phyloP scores from a whole-genome alignment of 1,139 yeast genomes.

The Lodderomyces beijingensis region DNA sequence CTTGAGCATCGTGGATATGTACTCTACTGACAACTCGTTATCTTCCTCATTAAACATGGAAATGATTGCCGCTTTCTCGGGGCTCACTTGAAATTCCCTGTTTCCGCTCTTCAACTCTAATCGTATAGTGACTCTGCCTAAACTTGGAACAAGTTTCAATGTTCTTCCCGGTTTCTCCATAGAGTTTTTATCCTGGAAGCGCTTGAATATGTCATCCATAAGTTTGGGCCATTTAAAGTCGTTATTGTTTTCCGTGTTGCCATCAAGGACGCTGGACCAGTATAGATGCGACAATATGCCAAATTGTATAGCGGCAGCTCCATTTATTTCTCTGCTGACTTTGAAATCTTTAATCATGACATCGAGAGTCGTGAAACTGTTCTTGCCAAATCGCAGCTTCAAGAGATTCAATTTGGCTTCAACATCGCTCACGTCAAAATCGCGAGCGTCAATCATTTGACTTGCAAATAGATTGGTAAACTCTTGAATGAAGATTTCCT shows the following conservation, averaged over 20 bases:
- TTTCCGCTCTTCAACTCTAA: constrained; percentile 46
- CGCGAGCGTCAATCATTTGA: constrained; percentile 47
- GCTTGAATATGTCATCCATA: constrained; percentile 33
- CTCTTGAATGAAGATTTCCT: constrained; percentile 69
- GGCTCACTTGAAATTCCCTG: constrained; percentile 48
- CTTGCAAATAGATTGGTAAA: constrained; percentile 64
- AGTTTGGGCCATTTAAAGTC: constrained; percentile 43
- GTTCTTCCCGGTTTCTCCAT: constrained; percentile 52
- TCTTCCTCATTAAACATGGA: constrained; percentile 44
- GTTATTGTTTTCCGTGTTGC: constrained; percentile 26
- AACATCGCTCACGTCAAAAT: constrained; percentile 43
- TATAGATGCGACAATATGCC: constrained; percentile 41
- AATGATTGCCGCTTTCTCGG: constrained; percentile 68
- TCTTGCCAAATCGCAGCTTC: constrained; percentile 63
- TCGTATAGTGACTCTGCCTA: constrained; percentile 61
- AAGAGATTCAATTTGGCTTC: constrained; percentile 46
- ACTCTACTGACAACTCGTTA: constrained; percentile 22
- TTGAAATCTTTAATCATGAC: constrained; percentile 80
- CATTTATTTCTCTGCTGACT: constrained; percentile 35
- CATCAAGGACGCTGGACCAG: constrained; percentile 48
- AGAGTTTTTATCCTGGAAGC: constrained; percentile 41
- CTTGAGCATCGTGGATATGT: constrained; percentile 23
- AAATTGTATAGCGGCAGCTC: constrained; percentile 21
- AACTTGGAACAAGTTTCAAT: constrained; percentile 52
- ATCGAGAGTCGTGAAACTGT: constrained; percentile 64